Evolutionary conservation across 2,329 filamentous ascomycete genomes (phyloP).

Genomic region (Polytolypa hystricis): DNA sequence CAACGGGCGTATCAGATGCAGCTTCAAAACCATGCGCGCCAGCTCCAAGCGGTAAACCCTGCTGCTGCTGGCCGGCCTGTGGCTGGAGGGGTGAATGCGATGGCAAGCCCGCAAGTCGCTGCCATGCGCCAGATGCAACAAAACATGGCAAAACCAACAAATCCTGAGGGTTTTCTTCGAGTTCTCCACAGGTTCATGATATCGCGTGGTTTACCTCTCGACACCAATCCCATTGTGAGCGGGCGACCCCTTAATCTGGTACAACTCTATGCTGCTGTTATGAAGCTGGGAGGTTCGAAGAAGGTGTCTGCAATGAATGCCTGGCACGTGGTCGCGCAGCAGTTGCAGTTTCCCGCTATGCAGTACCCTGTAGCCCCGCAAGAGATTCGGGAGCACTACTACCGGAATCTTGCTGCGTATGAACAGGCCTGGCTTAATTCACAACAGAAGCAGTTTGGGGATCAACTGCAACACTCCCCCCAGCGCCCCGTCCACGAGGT

Average conservation of each 20-base stretch:
- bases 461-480: constrained; percentile 31
- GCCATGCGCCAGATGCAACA: constrained; percentile 40
- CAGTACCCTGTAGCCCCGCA: constrained; percentile 56
- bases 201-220: constrained; percentile 59
- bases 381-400: constrained; percentile 62
- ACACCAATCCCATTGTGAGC: constrained; percentile 60
- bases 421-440: constrained; percentile 45
- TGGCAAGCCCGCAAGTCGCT: constrained; percentile 32
- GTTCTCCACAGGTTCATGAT: constrained; percentile 69
- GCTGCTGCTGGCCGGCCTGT: constrained; percentile 25
- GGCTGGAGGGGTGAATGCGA: constrained; percentile 25
- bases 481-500: constrained; percentile 28
- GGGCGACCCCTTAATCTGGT: constrained; percentile 65
- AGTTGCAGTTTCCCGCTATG: constrained; percentile 47
- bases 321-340: constrained; percentile 63
- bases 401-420: constrained; percentile 64
- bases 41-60: constrained; percentile 38
- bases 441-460: constrained; percentile 34
- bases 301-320: constrained; percentile 56
- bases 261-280: constrained; percentile 65
- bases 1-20: constrained; percentile 68
- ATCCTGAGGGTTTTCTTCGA: constrained; percentile 61
- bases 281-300: constrained; percentile 67
- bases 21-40: constrained; percentile 63
- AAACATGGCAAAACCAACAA: constrained; percentile 29